phyloP scores from a whole-genome alignment of 2,329 filamentous ascomycete genomes.

The Apiospora malaysiana region DNA sequence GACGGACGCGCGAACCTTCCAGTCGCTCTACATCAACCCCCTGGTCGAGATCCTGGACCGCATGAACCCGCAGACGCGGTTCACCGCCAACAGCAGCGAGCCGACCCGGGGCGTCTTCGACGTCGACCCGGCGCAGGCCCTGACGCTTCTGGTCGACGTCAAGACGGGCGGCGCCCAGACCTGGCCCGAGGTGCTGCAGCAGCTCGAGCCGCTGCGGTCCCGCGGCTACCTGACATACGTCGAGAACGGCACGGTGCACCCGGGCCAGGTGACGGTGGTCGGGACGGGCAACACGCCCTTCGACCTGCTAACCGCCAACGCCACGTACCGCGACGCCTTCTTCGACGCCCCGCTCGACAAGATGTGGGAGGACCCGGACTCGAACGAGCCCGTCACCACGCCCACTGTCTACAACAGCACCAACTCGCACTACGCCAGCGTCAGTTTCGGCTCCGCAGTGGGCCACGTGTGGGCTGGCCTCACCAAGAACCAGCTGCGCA shows the following conservation, averaged over 20 bases:
- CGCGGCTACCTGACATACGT: slow-evolving; percentile 62
- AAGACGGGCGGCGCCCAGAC: slow-evolving; percentile 63
- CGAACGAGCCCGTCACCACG: slow-evolving; percentile 20
- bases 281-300: slow-evolving; percentile 70
- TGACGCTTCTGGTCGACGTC: slow-evolving; percentile 72
- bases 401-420: slow-evolving; percentile 45
- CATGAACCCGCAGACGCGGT: slow-evolving; percentile 56
- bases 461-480: slow-evolving; percentile 53
- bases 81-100: slow-evolving; percentile 43
- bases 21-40: slow-evolving; percentile 68
- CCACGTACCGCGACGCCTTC: slow-evolving; percentile 65
- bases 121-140: slow-evolving; percentile 55
- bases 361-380: slow-evolving; percentile 43
- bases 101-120: slow-evolving; percentile 62
- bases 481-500: slow-evolving; percentile 45
- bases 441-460: slow-evolving; percentile 55
- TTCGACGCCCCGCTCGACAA: slow-evolving; percentile 67
- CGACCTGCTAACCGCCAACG: slow-evolving; percentile 57
- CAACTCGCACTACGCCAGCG: slow-evolving; percentile 67
- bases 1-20: slow-evolving; percentile 61
- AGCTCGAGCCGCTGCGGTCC: slow-evolving; percentile 64
- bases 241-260: slow-evolving; percentile 54
- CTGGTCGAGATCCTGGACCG: slow-evolving; percentile 62
- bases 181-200: slow-evolving; percentile 57
- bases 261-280: slow-evolving; percentile 70